Conservation (phyloP, 2,329 filamentous ascomycete genomes). For the Remersonia thermophila region DNA sequence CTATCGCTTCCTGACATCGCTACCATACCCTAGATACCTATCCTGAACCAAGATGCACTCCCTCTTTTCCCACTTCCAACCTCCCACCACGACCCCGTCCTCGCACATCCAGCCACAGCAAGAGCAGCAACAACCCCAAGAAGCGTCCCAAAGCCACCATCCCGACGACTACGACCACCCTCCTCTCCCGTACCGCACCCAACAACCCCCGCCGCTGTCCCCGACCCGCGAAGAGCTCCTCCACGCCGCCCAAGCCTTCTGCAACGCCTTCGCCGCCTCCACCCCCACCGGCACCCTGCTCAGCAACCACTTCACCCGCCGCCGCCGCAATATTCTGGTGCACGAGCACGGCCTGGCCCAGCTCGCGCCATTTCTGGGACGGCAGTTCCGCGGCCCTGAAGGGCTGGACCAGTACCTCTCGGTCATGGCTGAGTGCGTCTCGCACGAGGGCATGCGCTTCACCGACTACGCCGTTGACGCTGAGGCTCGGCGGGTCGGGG, state of each 20-base stretch:
- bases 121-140: not conserved
- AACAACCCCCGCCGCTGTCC: not conserved
- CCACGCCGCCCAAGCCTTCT: slow-evolving; percentile 22
- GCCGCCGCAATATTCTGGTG: slow-evolving; percentile 13
- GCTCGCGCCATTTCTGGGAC: slow-evolving; percentile 26
- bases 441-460: slow-evolving; percentile 23
- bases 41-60: no score
- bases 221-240: slow-evolving; percentile 16
- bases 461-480: slow-evolving; percentile 18
- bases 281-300: slow-evolving; percentile 18
- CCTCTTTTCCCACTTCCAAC: not conserved
- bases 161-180: not conserved
- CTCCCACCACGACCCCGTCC: not conserved
- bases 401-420: slow-evolving; percentile 22
- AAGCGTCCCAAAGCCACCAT: not conserved
- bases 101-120: no score
- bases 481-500: slow-evolving; percentile 18
- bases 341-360: slow-evolving; percentile 24
- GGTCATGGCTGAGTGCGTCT: slow-evolving; percentile 16
- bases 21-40: no score
- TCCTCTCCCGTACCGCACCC: not conserved
- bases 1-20: no score
- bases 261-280: slow-evolving; percentile 21
- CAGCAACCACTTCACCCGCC: slow-evolving; percentile 19
- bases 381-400: slow-evolving; percentile 20